Percentiles rank a stretch among this genome's conserved stretches.
phyloP scores from a whole-genome alignment of 768 basidiomycete genomes.

The Leccinum barrowsii region DNA sequence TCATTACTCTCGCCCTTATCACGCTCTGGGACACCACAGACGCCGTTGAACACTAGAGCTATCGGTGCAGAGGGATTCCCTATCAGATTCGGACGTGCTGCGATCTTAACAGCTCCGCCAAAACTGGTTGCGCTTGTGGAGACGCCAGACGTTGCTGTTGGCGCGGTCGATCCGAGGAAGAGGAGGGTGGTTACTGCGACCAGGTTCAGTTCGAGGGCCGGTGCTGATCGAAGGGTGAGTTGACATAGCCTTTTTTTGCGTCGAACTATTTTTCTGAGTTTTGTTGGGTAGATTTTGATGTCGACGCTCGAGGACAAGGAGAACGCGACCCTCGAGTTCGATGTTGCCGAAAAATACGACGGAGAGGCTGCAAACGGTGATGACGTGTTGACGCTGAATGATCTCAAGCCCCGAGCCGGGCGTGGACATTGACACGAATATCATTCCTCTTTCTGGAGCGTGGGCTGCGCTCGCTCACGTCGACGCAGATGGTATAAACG shows the following conservation, averaged over 20 bases:
- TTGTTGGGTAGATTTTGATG: slow-evolving; percentile 61
- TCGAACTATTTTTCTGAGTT: background rate
- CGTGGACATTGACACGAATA: slow-evolving; percentile 63
- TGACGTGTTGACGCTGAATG: slow-evolving; percentile 9
- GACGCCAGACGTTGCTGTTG: slow-evolving; percentile 86
- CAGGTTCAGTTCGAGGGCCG: slow-evolving; percentile 77
- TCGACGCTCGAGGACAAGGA: slow-evolving; percentile 73
- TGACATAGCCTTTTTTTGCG: background rate
- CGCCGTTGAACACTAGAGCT: slow-evolving; percentile 22
- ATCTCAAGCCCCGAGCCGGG: slow-evolving; percentile 27
- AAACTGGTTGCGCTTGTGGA: slow-evolving; percentile 78
- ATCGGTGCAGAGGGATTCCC: slow-evolving; percentile 36
- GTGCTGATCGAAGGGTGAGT: slow-evolving; percentile 78
- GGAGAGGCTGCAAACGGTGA: background rate
- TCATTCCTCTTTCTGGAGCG: slow-evolving; percentile 66
- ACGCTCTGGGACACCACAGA: slow-evolving; percentile 33
- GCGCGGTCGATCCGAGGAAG: slow-evolving; percentile 83
- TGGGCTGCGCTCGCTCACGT: slow-evolving; percentile 65
- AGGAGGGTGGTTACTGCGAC: slow-evolving; percentile 84
- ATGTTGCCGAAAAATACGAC: slow-evolving; percentile 23
- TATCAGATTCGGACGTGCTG: slow-evolving; percentile 61
- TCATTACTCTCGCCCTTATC: slow-evolving; percentile 29
- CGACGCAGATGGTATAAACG: slow-evolving; percentile 32
- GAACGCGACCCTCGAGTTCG: slow-evolving; percentile 14
- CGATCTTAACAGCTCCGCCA: slow-evolving; percentile 80